A percentile compares a stretch with the other conserved stretches of the same genome.
Evolutionary conservation across 2,329 filamentous ascomycete species (phyloP).

Genomic region (Plectosphaerella sp.): DNA sequence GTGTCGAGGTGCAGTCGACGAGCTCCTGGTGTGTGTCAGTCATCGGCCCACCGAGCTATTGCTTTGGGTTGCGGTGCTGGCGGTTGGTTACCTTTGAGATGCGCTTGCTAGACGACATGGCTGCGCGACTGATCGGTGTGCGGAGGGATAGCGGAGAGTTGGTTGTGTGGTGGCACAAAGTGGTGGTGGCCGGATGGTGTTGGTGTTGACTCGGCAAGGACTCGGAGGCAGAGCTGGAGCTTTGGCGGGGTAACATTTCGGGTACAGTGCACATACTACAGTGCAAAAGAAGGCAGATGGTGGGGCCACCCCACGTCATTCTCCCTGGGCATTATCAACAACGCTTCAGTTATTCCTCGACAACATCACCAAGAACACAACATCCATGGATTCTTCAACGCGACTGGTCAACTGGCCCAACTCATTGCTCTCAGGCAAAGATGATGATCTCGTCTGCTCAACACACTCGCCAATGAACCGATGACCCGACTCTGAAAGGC

Average conservation of each 20-base stretch:
- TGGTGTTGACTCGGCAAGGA: neutral
- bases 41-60: neutral
- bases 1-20: conserved; percentile 41
- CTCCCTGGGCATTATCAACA: no score
- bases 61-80: neutral
- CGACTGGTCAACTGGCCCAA: no score
- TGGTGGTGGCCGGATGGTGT: conserved; percentile 2
- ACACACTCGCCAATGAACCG: no score
- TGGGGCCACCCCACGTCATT: no score
- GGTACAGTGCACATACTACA: neutral
- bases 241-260: neutral
- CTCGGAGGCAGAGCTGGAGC: conserved; percentile 1
- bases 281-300: no score
- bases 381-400: no score
- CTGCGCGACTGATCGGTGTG: neutral
- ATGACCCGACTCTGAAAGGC: no score
- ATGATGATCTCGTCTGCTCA: no score
- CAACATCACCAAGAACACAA: no score
- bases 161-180: neutral
- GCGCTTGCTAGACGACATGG: conserved; percentile 37
- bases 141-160: neutral
- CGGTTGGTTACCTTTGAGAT: conserved; percentile 33
- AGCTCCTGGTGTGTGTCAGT: conserved; percentile 39
- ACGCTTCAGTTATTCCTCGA: no score
- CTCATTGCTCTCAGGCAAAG: no score